phyloP scores from a whole-genome alignment of 1,284 basidiomycete genomes.

The Xerocomus nothofagi region DNA sequence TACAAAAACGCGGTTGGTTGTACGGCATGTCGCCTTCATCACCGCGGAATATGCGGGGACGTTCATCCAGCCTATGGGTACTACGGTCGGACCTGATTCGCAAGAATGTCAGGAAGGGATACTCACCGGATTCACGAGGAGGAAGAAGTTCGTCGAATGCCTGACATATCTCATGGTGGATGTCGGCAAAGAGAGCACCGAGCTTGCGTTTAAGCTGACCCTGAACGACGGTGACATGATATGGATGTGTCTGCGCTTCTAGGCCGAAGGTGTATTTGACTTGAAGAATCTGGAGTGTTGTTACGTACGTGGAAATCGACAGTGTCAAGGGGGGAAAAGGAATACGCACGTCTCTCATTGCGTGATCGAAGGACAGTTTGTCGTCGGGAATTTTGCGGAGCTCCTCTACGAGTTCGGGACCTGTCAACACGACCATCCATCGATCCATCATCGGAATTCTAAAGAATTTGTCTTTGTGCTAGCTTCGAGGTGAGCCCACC shows the following conservation, averaged over 20 bases:
- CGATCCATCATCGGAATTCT: slow-evolving; percentile 39
- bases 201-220: slow-evolving; percentile 41
- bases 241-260: slow-evolving; percentile 35
- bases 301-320: slow-evolving; percentile 18
- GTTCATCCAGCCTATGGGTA: slow-evolving; percentile 31
- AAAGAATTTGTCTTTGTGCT: slow-evolving; percentile 38
- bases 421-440: slow-evolving; percentile 39
- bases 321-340: slow-evolving; percentile 2
- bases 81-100: slow-evolving; percentile 13
- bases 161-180: slow-evolving; percentile 40
- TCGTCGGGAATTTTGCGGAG: slow-evolving; percentile 39
- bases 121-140: slow-evolving; percentile 23
- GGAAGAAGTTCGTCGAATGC: slow-evolving; percentile 37
- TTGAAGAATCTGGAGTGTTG: slow-evolving; percentile 34
- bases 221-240: slow-evolving; percentile 40
- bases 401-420: slow-evolving; percentile 38
- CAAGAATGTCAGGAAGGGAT: slow-evolving; percentile 1
- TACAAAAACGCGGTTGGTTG: slow-evolving; percentile 46
- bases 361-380: slow-evolving; percentile 37
- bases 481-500: slow-evolving; percentile 18
- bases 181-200: slow-evolving; percentile 34
- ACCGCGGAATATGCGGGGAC: slow-evolving; percentile 31
- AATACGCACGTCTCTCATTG: slow-evolving; percentile 35
- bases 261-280: slow-evolving; percentile 41
- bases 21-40: slow-evolving; percentile 38